Evolutionary conservation across 164 flowering plant species (phyloP).

Genomic region (Sedum album): DNA sequence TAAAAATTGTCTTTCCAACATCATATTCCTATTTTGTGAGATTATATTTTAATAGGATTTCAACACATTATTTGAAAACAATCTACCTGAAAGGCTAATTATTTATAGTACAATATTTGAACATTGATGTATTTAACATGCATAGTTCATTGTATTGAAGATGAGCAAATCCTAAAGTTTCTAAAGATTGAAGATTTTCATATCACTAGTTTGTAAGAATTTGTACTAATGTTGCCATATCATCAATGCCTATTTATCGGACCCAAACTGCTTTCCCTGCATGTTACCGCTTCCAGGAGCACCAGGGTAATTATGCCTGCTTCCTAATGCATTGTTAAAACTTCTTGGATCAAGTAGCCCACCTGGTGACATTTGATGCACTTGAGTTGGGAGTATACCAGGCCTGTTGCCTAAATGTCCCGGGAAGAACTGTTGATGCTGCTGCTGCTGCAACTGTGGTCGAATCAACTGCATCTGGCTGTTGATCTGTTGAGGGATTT

Average conservation of each 20-base stretch:
- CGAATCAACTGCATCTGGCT: constrained; percentile 25
- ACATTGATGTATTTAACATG: too few relatives aligned
- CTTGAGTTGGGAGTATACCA: constrained; percentile 11
- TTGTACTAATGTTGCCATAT: neutral
- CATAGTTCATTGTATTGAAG: too few relatives aligned
- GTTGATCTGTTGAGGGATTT: constrained; percentile 16
- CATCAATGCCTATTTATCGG: neutral
- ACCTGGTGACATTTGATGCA: constrained; percentile 14
- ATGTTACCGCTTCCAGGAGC: constrained; percentile 12
- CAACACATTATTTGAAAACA: too few relatives aligned
- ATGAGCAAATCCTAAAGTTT: too few relatives aligned
- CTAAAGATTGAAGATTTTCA: neutral
- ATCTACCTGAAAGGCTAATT: too few relatives aligned
- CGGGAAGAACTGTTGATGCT: constrained; percentile 17
- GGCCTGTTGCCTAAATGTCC: constrained; percentile 18
- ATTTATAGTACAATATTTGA: too few relatives aligned
- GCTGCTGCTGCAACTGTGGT: constrained; percentile 11
- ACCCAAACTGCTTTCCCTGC: constrained; percentile 11
- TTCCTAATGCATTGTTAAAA: constrained; percentile 15
- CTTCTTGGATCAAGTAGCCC: constrained; percentile 13
- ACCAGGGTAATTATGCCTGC: constrained; percentile 17
- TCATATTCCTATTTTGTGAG: too few relatives aligned
- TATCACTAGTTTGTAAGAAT: neutral
- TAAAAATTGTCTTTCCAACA: too few relatives aligned
- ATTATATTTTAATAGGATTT: too few relatives aligned